phyloP scores from a whole-genome alignment of 2,329 filamentous ascomycete species.

The Pseudogymnoascus sp. region DNA sequence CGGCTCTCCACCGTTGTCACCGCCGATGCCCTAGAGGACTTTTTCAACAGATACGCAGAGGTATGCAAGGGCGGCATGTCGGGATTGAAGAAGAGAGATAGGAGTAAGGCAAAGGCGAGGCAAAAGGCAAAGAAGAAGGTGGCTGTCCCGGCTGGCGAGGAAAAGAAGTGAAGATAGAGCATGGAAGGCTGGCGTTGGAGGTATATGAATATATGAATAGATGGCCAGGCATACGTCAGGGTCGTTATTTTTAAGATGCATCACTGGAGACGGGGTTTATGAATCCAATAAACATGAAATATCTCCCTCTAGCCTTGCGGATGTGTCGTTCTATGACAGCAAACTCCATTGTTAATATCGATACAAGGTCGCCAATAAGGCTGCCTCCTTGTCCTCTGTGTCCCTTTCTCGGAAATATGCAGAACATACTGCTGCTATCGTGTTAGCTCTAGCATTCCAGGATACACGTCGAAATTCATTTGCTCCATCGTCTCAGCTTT shows the following conservation, averaged over 20 bases:
- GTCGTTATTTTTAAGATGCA: not conserved
- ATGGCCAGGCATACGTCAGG: not conserved
- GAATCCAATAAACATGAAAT: not conserved
- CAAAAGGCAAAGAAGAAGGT: conserved; percentile 54
- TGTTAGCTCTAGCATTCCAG: not conserved
- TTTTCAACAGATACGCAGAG: conserved; percentile 81
- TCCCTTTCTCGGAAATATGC: not conserved
- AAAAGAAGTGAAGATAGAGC: conserved; percentile 18
- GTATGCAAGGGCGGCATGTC: conserved; percentile 84
- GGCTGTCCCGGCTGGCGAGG: conserved; percentile 21
- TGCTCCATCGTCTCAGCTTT: not conserved
- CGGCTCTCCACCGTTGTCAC: conserved; percentile 80
- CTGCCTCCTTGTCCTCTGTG: not conserved
- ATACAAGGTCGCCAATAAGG: too few relatives aligned
- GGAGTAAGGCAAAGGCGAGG: conserved; percentile 74
- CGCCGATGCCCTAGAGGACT: conserved; percentile 64
- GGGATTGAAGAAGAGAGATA: conserved; percentile 83
- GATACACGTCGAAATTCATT: not conserved
- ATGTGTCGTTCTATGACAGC: not conserved
- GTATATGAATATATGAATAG: not conserved
- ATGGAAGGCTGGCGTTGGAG: conserved; percentile 6
- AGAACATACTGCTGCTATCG: not conserved
- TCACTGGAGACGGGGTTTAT: not conserved
- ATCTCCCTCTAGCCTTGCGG: not conserved
- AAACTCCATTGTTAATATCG: not conserved